Conservation (phyloP, 179 eudicot genomes). For the Camellia oleifera region DNA sequence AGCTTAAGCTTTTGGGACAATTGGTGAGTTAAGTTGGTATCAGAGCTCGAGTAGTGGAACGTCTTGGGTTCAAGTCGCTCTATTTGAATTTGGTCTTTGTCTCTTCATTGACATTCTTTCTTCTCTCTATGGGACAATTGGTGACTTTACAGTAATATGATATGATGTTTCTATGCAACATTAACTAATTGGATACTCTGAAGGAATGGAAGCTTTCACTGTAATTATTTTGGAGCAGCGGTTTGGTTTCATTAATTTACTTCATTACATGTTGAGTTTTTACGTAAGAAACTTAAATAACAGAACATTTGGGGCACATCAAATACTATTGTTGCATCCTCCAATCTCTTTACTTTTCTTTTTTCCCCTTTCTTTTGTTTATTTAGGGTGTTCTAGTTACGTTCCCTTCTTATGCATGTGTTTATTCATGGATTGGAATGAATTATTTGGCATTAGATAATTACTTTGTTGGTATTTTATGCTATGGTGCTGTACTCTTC, state of each 20-base stretch:
- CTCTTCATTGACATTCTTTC: no score
- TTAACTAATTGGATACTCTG: neutral
- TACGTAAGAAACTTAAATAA: neutral
- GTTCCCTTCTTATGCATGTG: neutral
- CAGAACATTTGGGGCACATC: neutral
- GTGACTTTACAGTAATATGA: neutral
- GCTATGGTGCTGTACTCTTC: neutral
- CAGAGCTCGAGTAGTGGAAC: no score
- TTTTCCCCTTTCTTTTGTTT: neutral
- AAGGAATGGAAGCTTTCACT: neutral
- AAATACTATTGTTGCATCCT: slow-evolving; percentile 10
- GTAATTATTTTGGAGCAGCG: neutral
- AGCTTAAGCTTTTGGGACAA: no score
- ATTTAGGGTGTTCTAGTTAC: neutral
- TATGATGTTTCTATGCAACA: neutral
- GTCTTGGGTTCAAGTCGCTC: no score
- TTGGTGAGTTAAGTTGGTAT: no score
- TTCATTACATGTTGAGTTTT: neutral
- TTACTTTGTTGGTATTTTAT: neutral
- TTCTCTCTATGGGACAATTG: no score
- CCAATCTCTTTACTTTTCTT: no score
- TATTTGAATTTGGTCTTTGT: no score
- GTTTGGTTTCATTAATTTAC: neutral
- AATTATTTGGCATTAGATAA: neutral
- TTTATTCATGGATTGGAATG: neutral